These are phyloP conservation scores for Myxozyma mucilagina DNA, from an alignment of 805 yeast genomes.

Conservation along the genomic window DNA sequence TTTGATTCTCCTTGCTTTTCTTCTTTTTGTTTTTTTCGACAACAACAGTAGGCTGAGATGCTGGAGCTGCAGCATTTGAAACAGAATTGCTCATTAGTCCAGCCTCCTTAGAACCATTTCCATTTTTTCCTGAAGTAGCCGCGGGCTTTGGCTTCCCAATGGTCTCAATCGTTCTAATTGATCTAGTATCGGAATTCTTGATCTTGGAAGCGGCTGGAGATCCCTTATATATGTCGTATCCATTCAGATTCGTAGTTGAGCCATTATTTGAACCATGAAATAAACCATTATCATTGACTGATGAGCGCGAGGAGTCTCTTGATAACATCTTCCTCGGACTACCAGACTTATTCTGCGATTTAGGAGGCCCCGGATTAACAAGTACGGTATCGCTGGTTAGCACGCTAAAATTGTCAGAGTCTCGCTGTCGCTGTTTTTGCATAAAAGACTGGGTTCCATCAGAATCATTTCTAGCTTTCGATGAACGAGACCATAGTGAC, in stretches of 20 bases:
- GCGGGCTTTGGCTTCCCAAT: slow-evolving; percentile 15
- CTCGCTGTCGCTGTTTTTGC: slow-evolving; percentile 16
- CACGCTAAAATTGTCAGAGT: slow-evolving; percentile 14
- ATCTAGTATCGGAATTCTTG: slow-evolving; percentile 8
- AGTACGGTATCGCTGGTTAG: slow-evolving; percentile 24
- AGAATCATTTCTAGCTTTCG: neutral
- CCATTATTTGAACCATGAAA: slow-evolving; percentile 7
- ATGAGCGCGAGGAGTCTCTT: slow-evolving; percentile 13
- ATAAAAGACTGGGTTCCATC: slow-evolving; percentile 13
- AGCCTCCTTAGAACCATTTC: slow-evolving; percentile 22
- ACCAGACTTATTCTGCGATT: neutral
- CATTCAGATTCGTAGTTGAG: slow-evolving; percentile 5
- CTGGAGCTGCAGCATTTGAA: slow-evolving; percentile 3
- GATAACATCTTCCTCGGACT: neutral
- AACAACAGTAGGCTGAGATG: neutral
- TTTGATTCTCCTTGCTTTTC: slow-evolving; percentile 13
- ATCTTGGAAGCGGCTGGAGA: slow-evolving; percentile 2
- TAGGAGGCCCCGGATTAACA: slow-evolving; percentile 10
- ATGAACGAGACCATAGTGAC: slow-evolving; percentile 25
- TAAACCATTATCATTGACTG: neutral
- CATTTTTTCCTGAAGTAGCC: slow-evolving; percentile 10
- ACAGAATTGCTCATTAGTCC: slow-evolving; percentile 19
- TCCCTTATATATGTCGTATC: slow-evolving; percentile 11
- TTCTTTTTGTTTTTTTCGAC: slow-evolving; percentile 20
- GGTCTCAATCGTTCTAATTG: slow-evolving; percentile 26